Conservation (phyloP, 352 stramenopile genomes). For the Phytophthora hibernalis region DNA sequence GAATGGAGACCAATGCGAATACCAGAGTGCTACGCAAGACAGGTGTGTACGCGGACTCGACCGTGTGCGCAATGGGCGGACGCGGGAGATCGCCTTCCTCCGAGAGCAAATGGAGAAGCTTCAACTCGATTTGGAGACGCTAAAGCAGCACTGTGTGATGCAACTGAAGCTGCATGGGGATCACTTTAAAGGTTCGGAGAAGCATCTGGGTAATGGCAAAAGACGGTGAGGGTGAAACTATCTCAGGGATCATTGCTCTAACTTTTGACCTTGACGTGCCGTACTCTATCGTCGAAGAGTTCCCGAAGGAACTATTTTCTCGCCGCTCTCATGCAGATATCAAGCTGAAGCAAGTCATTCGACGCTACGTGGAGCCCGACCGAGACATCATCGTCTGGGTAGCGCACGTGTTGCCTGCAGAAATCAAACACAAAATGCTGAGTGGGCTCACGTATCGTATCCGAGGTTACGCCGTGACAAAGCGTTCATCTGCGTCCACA, state of each 20-base stretch:
- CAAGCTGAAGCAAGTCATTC: slow-evolving; percentile 24
- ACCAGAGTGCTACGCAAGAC: slow-evolving; percentile 18
- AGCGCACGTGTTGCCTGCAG: slow-evolving; percentile 6
- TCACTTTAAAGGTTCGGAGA: slow-evolving; percentile 35
- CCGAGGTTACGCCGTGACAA: slow-evolving; percentile 22
- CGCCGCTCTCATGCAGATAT: slow-evolving; percentile 24
- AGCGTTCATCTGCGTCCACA: slow-evolving; percentile 1
- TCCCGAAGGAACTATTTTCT: slow-evolving; percentile 31
- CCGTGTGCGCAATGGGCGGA: slow-evolving; percentile 24
- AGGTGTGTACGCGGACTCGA: slow-evolving; percentile 31
- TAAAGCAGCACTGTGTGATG: slow-evolving; percentile 16
- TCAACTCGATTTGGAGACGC: slow-evolving; percentile 18
- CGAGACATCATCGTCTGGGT: slow-evolving; percentile 20
- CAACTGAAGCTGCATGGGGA: slow-evolving; percentile 26
- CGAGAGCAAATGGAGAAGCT: slow-evolving; percentile 41
- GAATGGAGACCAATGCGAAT: slow-evolving; percentile 25
- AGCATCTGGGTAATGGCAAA: slow-evolving; percentile 35
- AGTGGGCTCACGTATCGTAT: slow-evolving; percentile 16
- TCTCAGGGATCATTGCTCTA: not conserved
- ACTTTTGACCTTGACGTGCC: slow-evolving; percentile 1
- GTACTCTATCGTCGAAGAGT: slow-evolving; percentile 23
- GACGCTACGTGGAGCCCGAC: slow-evolving; percentile 19
- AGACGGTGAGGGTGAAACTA: slow-evolving; percentile 27
- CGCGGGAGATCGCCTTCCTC: slow-evolving; percentile 41
- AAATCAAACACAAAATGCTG: slow-evolving; percentile 28